Evolutionary conservation across 768 basidiomycete species (phyloP).

Genomic region (Mycena alexandri): DNA sequence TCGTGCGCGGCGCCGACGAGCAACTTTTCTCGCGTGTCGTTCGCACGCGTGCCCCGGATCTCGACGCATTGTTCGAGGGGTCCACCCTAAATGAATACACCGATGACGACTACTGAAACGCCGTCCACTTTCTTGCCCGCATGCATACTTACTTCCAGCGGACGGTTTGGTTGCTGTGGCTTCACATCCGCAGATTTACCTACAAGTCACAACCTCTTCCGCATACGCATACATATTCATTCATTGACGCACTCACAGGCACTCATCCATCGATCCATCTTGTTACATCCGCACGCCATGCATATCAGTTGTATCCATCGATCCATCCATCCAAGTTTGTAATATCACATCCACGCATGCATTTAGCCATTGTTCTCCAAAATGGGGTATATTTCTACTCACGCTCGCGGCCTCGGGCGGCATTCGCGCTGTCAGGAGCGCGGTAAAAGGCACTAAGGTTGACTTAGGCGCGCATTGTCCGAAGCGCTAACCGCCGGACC

Average conservation of each 20-base stretch:
- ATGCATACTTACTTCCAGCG: constrained; percentile 13
- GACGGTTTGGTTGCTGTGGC: background rate
- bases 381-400: constrained; percentile 17
- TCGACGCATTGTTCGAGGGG: constrained; percentile 1
- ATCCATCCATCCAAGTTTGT: constrained; percentile 8
- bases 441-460: no score
- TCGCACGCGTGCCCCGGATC: background rate
- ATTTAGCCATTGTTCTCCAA: constrained; percentile 28
- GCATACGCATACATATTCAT: background rate
- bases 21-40: constrained; percentile 12
- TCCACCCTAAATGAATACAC: background rate
- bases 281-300: constrained; percentile 15
- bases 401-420: no score
- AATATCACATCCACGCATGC: constrained; percentile 14
- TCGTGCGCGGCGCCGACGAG: constrained; percentile 9
- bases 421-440: background rate
- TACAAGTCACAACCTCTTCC: background rate
- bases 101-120: constrained; percentile 7
- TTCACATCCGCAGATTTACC: no score
- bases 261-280: constrained; percentile 7
- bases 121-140: background rate
- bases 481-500: background rate
- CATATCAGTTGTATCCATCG: constrained; percentile 26
- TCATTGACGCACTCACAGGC: constrained; percentile 2
- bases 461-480: background rate